Evolutionary conservation across 768 basidiomycete species (phyloP).

Genomic region (Kwoniella mangroviensis): DNA sequence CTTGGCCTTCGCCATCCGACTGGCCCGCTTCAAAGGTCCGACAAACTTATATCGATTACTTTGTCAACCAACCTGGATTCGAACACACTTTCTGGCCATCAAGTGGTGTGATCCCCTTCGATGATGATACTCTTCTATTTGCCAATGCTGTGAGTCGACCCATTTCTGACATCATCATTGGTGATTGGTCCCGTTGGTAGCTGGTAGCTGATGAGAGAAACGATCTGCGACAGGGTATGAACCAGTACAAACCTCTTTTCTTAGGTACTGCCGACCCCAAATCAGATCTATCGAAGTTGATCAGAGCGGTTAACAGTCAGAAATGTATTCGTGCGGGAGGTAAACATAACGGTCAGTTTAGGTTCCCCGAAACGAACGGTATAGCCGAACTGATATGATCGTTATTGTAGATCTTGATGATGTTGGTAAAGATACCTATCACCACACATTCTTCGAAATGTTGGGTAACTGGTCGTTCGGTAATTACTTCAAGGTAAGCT

Average conservation of each 20-base stretch:
- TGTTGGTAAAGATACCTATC: constrained; percentile 97
- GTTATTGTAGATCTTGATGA: constrained; percentile 82
- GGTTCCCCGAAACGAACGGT: constrained; percentile 2
- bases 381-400: constrained; percentile 11
- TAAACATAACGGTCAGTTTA: constrained; percentile 74
- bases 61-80: constrained; percentile 63
- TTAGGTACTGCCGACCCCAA: constrained; percentile 96
- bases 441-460: constrained; percentile 98
- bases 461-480: constrained; percentile 99
- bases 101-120: constrained; percentile 91
- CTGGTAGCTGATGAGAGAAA: background rate
- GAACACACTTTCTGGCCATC: constrained; percentile 88
- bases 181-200: background rate
- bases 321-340: constrained; percentile 99
- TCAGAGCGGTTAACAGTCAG: constrained; percentile 92
- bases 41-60: constrained; percentile 88
- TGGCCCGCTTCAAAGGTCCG: constrained; percentile 87
- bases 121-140: constrained; percentile 95
- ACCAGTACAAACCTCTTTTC: constrained; percentile 93
- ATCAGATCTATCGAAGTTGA: constrained; percentile 86
- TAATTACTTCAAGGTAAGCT: constrained; percentile 92
- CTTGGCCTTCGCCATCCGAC: constrained; percentile 55
- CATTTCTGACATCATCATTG: background rate
- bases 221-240: constrained; percentile 55
- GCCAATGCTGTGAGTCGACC: constrained; percentile 83